Base-by-base conservation (phyloP, 2,329 filamentous ascomycete species). In the Reticulascus tulasneorum region DNA sequence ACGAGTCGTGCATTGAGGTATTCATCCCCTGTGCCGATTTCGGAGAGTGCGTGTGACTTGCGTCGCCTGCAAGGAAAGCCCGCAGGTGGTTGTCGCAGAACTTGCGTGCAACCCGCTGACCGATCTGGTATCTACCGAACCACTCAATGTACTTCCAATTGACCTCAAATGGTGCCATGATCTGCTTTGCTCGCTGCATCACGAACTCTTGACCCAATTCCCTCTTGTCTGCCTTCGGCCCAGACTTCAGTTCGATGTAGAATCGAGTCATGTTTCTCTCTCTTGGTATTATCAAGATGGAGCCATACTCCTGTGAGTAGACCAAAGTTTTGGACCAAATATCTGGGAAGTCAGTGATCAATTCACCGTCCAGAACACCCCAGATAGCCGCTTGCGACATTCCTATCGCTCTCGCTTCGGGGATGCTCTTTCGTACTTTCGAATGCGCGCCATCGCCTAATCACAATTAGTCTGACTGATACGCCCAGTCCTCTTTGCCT, bases 261-360 rank as follows among this genome's bases (percentile, higher is more conserved):
- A 77, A 66, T 29, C 83, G 74, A 1, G 82, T 86, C 73, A 86
- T 78, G 50, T 84, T 83, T 26, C 80, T 69, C 56, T 87, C 83
- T 24, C 83, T 75, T 5, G 84, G 84, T 35, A 86, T 82, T 55
- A 84, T 82, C n/a, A 87, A 67, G 29, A 86, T 78, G 0, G 82
- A 84, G 4, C 83, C 83, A 28, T 77, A 69, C 40, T 76, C 69
- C 42, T 85, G 76, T 3, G 78, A 82, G 46, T 82, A 81, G 7
- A 86, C 70, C 1, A 84, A 72, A 0, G 81, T 80, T 60, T 86
- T 86, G 55, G 77, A 83, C 81, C 82, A 86, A 31, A 86, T 74
- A 49, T 86, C 82, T 2, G 83, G 83, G 47, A 87, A 86, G 53
- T 86, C 72, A 7, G 82, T 86, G 27, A 82, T 76, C 9, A 86